These are phyloP conservation scores for Vanilla planifolia DNA, from an alignment of 106 monocot genomes.

Conservation along the genomic window DNA sequence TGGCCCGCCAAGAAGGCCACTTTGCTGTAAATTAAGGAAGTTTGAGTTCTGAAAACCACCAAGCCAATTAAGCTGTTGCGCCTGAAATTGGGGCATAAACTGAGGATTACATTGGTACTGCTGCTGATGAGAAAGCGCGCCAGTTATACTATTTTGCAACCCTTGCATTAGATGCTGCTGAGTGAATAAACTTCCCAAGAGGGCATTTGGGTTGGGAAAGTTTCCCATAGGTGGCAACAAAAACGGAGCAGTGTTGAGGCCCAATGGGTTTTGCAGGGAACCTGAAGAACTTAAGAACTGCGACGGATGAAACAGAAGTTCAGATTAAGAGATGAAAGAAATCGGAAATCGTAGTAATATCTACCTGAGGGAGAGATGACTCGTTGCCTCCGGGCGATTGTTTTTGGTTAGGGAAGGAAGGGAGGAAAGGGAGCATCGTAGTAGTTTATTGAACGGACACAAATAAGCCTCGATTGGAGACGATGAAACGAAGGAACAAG, in stretches of 20 bases:
- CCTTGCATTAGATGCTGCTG: conserved; percentile 6
- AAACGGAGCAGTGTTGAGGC: conserved; percentile 1
- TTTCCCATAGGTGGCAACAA: conserved; percentile 1
- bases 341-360: background rate
- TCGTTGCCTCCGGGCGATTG: conserved; percentile 2
- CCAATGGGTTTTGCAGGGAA: background rate
- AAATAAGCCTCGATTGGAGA: no score
- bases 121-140: background rate
- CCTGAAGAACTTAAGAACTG: background rate
- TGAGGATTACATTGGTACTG: no score
- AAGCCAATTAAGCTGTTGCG: conserved; percentile 7
- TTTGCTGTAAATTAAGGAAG: background rate
- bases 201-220: conserved; percentile 1
- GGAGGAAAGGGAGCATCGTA: conserved; percentile 7
- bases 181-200: background rate
- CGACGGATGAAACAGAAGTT: background rate
- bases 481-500: no score
- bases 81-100: background rate
- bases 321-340: no score
- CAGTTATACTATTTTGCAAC: background rate
- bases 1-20: background rate
- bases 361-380: conserved; percentile 3
- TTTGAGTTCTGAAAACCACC: conserved; percentile 1
- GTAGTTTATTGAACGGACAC: background rate
- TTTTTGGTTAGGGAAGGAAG: conserved; percentile 5